A percentile compares a stretch with the other conserved stretches of the same genome.
phyloP scores from a whole-genome alignment of 331 rosid species.

The Quercus tomentella region DNA sequence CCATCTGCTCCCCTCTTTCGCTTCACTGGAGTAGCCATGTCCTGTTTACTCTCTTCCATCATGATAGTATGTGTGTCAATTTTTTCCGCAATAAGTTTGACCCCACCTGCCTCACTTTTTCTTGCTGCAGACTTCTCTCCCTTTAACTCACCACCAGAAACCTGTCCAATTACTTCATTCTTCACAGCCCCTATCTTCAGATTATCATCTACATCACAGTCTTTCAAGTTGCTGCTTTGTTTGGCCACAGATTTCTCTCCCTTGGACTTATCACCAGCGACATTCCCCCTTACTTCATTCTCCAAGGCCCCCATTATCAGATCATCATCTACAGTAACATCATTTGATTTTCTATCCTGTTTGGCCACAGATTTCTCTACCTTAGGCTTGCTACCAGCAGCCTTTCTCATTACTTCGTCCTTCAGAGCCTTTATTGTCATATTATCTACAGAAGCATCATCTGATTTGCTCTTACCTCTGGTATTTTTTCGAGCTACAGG shows the following conservation, averaged over 20 bases:
- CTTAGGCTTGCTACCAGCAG: background rate
- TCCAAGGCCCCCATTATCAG: background rate
- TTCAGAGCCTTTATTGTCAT: background rate
- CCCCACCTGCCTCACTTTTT: background rate
- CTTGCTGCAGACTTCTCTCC: background rate
- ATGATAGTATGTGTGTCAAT: background rate
- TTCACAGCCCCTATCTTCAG: background rate
- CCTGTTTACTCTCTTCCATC: background rate
- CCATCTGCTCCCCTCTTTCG: constrained; percentile 6
- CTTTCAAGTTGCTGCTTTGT: background rate
- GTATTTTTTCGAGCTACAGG: background rate
- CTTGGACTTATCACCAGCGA: background rate
- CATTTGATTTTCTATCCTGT: background rate
- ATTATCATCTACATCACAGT: background rate
- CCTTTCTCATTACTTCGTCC: background rate
- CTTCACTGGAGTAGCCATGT: background rate
- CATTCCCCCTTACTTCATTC: background rate
- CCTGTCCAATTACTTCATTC: background rate
- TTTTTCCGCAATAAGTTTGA: background rate
- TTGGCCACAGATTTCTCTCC: background rate
- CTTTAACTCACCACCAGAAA: background rate
- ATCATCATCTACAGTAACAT: background rate
- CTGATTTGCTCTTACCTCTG: background rate
- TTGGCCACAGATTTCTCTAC: background rate
- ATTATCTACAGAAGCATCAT: background rate